phyloP scores from a whole-genome alignment of 805 yeast species.

The Cyberlindnera suaveolens region DNA sequence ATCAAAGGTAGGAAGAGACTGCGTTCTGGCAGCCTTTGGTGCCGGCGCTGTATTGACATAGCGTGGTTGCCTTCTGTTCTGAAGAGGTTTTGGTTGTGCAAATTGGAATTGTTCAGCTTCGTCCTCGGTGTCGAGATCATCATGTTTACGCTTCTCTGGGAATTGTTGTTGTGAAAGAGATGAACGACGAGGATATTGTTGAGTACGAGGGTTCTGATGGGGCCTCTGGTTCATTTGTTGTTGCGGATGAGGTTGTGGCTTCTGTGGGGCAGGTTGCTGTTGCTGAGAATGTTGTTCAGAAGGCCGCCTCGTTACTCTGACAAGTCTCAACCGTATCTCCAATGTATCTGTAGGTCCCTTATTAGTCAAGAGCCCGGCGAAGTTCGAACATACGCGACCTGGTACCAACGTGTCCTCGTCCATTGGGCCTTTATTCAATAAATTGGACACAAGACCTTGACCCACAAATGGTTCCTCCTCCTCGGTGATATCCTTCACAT shows the following conservation, averaged over 20 bases:
- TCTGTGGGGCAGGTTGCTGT: conserved; percentile 5
- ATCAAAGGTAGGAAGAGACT: conserved; percentile 33
- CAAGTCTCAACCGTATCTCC: conserved; percentile 48
- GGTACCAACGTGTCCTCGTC: conserved; percentile 38
- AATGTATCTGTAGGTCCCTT: conserved; percentile 41
- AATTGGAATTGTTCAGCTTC: conserved; percentile 15
- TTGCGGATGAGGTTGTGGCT: conserved; percentile 2
- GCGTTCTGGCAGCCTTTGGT: conserved; percentile 41
- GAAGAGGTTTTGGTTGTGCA: conserved; percentile 13
- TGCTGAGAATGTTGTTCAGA: conserved; percentile 7
- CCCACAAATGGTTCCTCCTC: conserved; percentile 47
- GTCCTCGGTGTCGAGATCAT: conserved; percentile 16
- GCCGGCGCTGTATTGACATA: conserved; percentile 38
- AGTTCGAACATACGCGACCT: conserved; percentile 51
- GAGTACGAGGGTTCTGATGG: background rate
- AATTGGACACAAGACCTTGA: conserved; percentile 34
- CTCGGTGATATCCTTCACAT: conserved; percentile 43
- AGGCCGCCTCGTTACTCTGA: conserved; percentile 15
- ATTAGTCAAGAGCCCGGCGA: conserved; percentile 37
- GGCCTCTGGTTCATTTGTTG: background rate
- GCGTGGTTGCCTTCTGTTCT: conserved; percentile 18
- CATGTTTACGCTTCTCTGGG: conserved; percentile 9
- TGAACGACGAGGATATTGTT: conserved; percentile 5
- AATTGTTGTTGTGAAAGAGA: conserved; percentile 4
- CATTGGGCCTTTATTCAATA: conserved; percentile 16